Conservation (phyloP, 352 stramenopile species). For the Phytopythium aichiense region DNA sequence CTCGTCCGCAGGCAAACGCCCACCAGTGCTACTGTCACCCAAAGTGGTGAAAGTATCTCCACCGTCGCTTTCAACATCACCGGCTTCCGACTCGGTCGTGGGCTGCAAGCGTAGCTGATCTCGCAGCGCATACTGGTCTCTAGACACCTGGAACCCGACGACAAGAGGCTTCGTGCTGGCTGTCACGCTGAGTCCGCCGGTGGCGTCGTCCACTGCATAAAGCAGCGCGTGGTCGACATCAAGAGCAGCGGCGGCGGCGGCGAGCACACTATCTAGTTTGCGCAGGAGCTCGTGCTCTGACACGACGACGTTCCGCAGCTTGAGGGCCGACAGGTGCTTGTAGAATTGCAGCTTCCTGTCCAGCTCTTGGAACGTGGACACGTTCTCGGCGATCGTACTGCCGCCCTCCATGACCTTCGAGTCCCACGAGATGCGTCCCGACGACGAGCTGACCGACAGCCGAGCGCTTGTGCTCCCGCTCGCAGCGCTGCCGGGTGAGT, state of each 20-base stretch:
- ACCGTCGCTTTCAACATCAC: slow-evolving; percentile 15
- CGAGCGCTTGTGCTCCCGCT: slow-evolving; percentile 14
- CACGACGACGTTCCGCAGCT: slow-evolving; percentile 35
- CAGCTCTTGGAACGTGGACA: slow-evolving; percentile 26
- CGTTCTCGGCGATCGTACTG: slow-evolving; percentile 33
- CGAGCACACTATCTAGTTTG: slow-evolving; percentile 38
- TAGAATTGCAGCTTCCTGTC: slow-evolving; percentile 60
- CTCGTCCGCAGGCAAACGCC: slow-evolving; percentile 7
- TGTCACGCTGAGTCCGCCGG: slow-evolving; percentile 34
- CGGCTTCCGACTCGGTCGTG: slow-evolving; percentile 9
- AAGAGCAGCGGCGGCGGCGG: slow-evolving; percentile 30
- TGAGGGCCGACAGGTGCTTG: slow-evolving; percentile 42
- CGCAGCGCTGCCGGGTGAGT: not conserved
- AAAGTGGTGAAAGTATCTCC: not conserved
- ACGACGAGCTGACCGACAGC: slow-evolving; percentile 35
- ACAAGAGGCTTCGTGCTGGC: slow-evolving; percentile 41
- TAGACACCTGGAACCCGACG: slow-evolving; percentile 41
- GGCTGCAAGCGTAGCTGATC: slow-evolving; percentile 26
- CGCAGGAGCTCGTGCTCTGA: slow-evolving; percentile 42
- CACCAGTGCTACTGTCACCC: slow-evolving; percentile 1
- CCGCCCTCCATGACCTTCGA: slow-evolving; percentile 30
- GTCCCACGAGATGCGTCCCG: slow-evolving; percentile 36
- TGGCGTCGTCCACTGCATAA: slow-evolving; percentile 43
- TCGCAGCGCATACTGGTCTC: slow-evolving; percentile 47
- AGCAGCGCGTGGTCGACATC: slow-evolving; percentile 46